These are phyloP conservation scores for Cardiospermum halicacabum DNA, from an alignment of 345 rosid species.

Conservation along the genomic window DNA sequence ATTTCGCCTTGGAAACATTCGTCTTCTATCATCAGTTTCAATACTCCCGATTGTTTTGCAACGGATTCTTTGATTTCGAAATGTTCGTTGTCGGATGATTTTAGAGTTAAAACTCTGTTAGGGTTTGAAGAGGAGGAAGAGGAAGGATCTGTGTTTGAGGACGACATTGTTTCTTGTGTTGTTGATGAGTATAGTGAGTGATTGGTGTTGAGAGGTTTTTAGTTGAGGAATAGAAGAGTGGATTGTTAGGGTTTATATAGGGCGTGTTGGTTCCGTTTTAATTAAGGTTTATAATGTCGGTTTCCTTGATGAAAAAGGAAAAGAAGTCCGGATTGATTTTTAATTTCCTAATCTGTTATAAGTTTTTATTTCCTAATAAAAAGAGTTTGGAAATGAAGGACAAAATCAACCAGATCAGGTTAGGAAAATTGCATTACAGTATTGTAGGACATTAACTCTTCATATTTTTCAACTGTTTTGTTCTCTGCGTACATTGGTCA, in stretches of 20 bases:
- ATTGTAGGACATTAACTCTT: neutral
- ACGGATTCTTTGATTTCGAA: constrained; percentile 66
- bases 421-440: constrained; percentile 14
- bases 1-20: constrained; percentile 54
- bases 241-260: too few species aligned
- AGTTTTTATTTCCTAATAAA: too few species aligned
- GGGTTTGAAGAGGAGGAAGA: neutral
- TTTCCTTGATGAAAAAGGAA: too few species aligned
- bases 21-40: constrained; percentile 66
- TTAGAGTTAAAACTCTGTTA: constrained; percentile 36
- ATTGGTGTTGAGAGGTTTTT: too few species aligned
- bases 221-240: too few species aligned
- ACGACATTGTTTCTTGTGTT: too few species aligned
- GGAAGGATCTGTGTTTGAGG: too few species aligned
- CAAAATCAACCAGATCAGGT: constrained; percentile 99
- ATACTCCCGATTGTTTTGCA: constrained; percentile 52
- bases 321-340: too few species aligned
- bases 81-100: constrained; percentile 55
- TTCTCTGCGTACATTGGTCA: neutral
- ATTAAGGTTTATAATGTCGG: too few species aligned
- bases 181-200: too few species aligned
- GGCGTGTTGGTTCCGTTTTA: too few species aligned
- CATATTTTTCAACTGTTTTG: neutral
- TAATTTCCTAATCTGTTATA: too few species aligned
- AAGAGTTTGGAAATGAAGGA: constrained; percentile 99